Evolutionary conservation across 148 eudicot species (phyloP).

Genomic region (Vaccinium macrocarpon): DNA sequence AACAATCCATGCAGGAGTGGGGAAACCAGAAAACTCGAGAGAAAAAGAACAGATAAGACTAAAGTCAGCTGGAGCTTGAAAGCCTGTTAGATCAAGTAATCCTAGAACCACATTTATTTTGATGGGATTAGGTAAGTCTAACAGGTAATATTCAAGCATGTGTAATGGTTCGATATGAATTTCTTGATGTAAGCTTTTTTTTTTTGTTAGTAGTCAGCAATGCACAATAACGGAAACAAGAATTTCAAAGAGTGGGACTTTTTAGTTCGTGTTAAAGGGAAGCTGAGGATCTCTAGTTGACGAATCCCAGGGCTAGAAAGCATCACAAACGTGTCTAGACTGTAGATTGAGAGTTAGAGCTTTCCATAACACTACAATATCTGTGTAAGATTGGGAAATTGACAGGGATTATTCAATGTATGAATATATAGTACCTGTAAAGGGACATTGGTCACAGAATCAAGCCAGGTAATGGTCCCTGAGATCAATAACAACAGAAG

Average conservation of each 20-base stretch:
- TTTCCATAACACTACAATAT: neutral
- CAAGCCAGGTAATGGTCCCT: conserved; percentile 92
- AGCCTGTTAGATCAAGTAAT: no score
- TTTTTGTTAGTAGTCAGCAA: neutral
- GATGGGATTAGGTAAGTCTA: no score
- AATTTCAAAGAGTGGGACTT: neutral
- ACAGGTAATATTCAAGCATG: no score
- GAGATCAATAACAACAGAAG: conserved; percentile 20
- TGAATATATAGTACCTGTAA: conserved; percentile 51
- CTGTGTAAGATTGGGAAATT: neutral
- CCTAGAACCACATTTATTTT: no score
- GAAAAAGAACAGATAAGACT: no score
- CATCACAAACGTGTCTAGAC: neutral
- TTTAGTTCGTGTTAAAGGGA: neutral
- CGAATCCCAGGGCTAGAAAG: neutral
- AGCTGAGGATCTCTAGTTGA: neutral
- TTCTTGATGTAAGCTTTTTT: no score
- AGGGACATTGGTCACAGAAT: conserved; percentile 85
- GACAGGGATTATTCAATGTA: neutral
- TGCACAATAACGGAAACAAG: neutral
- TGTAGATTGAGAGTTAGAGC: neutral
- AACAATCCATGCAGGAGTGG: neutral
- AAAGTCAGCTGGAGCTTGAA: no score
- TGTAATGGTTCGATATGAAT: no score
- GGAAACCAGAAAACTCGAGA: no score